phyloP scores from a whole-genome alignment of 164 flowering plant species.

The Piper longum region DNA sequence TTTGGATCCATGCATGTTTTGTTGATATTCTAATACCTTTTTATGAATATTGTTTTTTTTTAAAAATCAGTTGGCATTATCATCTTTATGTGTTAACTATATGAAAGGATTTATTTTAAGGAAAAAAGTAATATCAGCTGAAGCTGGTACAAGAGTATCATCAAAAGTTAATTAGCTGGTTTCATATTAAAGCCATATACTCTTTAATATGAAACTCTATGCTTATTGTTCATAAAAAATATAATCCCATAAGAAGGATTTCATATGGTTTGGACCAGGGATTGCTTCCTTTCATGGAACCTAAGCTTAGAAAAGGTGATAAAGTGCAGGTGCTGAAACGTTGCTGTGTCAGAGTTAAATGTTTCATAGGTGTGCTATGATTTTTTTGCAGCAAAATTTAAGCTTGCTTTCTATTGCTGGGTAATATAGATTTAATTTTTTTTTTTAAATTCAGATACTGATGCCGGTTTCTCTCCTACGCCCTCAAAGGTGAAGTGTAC shows the following conservation, averaged over 20 bases:
- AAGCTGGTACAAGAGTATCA: too few relatives aligned
- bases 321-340: constrained; percentile 38
- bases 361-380: constrained; percentile 51
- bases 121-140: too few relatives aligned
- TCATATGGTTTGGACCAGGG: constrained; percentile 19
- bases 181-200: too few relatives aligned
- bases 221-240: too few relatives aligned
- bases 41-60: neutral
- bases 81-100: too few relatives aligned
- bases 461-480: constrained; percentile 77
- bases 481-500: constrained; percentile 43
- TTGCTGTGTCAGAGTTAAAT: constrained; percentile 56
- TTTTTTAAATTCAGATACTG: constrained; percentile 42
- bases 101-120: too few relatives aligned
- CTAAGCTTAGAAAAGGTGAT: constrained; percentile 33
- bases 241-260: neutral
- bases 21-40: neutral
- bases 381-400: neutral
- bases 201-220: too few relatives aligned
- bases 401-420: neutral
- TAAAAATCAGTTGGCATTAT: too few relatives aligned
- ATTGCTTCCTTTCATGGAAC: constrained; percentile 73
- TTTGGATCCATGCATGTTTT: neutral
- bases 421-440: neutral
- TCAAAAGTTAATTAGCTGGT: too few relatives aligned